These are phyloP conservation scores for Oryza punctata DNA, from an alignment of 176 grass and related monocot genomes.

Conservation along the genomic window DNA sequence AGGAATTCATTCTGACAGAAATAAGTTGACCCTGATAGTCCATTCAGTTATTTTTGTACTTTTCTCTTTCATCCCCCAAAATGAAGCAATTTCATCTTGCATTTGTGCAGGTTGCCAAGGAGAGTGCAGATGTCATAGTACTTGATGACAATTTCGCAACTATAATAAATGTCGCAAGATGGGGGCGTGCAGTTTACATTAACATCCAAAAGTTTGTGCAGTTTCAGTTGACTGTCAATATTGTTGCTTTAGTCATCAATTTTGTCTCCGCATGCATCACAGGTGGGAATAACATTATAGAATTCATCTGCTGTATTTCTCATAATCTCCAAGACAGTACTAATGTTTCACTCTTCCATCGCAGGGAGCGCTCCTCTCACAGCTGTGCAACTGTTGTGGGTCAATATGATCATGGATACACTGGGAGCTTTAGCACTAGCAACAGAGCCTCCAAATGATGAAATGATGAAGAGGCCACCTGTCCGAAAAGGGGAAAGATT, in stretches of 20 bases:
- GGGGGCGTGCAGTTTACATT: conserved; percentile 87
- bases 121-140: conserved; percentile 84
- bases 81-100: neutral
- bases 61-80: neutral
- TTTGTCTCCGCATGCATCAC: conserved; percentile 84
- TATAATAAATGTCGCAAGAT: conserved; percentile 72
- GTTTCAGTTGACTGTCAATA: conserved; percentile 94
- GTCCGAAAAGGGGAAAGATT: conserved; percentile 63
- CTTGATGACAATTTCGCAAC: conserved; percentile 89
- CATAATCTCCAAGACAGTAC: conserved; percentile 1
- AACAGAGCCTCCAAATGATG: conserved; percentile 92
- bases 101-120: conserved; percentile 73
- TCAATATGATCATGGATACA: conserved; percentile 99
- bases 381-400: conserved; percentile 94
- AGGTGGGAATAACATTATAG: conserved; percentile 30
- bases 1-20: neutral
- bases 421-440: conserved; percentile 89
- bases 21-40: neutral
- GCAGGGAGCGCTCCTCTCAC: conserved; percentile 86
- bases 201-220: conserved; percentile 97
- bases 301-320: neutral
- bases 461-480: conserved; percentile 86
- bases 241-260: conserved; percentile 84
- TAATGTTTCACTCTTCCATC: conserved; percentile 16
- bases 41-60: neutral